A percentile compares a stretch with the other conserved stretches of the same genome.
These are phyloP conservation scores for Aegilops longissima DNA, from an alignment of 176 grass and related monocot species.

Conservation along the genomic window DNA sequence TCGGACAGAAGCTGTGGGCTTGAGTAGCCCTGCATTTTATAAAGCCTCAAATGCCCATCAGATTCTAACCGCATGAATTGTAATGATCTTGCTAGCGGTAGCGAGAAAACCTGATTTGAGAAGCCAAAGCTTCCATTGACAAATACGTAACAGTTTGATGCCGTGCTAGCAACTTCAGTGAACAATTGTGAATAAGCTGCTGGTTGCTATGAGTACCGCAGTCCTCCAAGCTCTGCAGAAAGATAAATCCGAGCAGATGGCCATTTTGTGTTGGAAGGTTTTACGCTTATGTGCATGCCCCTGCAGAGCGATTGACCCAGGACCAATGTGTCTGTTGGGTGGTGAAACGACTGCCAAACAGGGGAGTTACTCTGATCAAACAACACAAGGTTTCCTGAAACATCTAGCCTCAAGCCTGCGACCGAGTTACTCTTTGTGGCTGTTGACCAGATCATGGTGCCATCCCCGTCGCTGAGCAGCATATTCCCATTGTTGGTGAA, in stretches of 20 bases:
- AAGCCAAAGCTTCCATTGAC: conserved; percentile 34
- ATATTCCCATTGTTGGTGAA: conserved; percentile 33
- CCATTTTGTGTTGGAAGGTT: background rate
- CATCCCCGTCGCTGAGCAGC: conserved; percentile 12
- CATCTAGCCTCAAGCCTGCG: conserved; percentile 23
- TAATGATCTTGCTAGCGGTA: background rate
- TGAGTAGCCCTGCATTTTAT: background rate
- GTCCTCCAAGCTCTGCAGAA: conserved; percentile 3
- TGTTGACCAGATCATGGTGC: conserved; percentile 42
- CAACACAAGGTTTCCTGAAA: conserved; percentile 40
- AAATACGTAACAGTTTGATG: conserved; percentile 26
- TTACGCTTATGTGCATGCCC: background rate
- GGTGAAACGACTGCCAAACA: conserved; percentile 48
- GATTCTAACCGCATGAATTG: conserved; percentile 35
- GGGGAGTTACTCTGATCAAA: conserved; percentile 9
- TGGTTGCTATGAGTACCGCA: background rate
- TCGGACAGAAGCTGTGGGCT: background rate
- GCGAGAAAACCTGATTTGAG: background rate
- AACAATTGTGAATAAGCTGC: background rate
- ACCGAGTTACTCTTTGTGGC: background rate
- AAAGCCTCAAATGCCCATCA: conserved; percentile 34
- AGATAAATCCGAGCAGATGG: conserved; percentile 15
- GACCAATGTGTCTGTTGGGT: conserved; percentile 52
- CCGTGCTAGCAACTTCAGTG: background rate
- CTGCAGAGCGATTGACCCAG: conserved; percentile 33